Evolutionary conservation across 805 yeast species (phyloP).

Genomic region (Yarrowia phangngaensis): DNA sequence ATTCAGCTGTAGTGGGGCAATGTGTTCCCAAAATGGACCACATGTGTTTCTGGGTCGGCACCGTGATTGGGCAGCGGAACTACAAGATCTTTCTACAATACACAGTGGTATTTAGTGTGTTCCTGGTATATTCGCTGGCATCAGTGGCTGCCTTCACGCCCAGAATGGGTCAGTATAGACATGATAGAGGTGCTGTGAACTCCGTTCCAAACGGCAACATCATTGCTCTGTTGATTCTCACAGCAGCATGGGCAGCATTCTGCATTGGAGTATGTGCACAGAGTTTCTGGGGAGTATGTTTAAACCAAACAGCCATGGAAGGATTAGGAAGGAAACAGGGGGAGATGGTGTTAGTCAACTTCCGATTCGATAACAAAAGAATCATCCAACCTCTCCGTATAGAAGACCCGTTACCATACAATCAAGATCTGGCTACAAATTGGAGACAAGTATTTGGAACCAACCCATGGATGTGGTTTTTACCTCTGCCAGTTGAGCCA

Average conservation of each 20-base stretch:
- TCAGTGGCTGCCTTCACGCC: conserved; percentile 40
- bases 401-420: conserved; percentile 34
- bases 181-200: background rate
- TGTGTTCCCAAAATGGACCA: conserved; percentile 83
- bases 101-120: conserved; percentile 40
- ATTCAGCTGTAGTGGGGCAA: conserved; percentile 50
- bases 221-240: conserved; percentile 47
- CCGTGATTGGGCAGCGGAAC: conserved; percentile 65
- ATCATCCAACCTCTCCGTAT: conserved; percentile 45
- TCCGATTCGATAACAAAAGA: conserved; percentile 45
- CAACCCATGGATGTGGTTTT: conserved; percentile 34
- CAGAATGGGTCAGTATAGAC: conserved; percentile 35
- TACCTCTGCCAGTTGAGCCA: conserved; percentile 29
- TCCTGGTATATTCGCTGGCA: conserved; percentile 42
- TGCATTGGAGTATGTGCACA: conserved; percentile 44
- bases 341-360: conserved; percentile 38
- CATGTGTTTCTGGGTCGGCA: conserved; percentile 74
- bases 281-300: conserved; percentile 46
- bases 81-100: conserved; percentile 57
- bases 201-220: conserved; percentile 46
- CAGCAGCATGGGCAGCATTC: conserved; percentile 48
- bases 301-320: conserved; percentile 59
- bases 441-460: conserved; percentile 37
- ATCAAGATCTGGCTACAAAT: conserved; percentile 34
- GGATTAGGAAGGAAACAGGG: conserved; percentile 44